phyloP scores from a whole-genome alignment of 2,329 filamentous ascomycete genomes.

The Rhynchosporium agropyri region DNA sequence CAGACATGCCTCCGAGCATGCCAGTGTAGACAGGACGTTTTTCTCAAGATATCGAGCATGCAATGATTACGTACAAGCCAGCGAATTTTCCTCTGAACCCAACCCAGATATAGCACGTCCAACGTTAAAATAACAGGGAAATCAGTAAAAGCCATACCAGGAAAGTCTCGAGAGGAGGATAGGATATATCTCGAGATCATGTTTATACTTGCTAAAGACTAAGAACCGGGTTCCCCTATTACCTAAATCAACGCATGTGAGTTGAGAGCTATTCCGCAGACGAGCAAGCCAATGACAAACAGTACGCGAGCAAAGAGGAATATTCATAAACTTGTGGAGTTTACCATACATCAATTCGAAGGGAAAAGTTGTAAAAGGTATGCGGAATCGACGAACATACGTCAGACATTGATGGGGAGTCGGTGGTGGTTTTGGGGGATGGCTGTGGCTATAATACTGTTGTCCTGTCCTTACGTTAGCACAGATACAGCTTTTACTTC shows the following conservation, averaged over 20 bases:
- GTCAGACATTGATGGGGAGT: neutral
- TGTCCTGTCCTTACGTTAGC: neutral
- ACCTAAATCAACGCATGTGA: slow-evolving; percentile 48
- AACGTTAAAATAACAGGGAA: slow-evolving; percentile 24
- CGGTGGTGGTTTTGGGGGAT: slow-evolving; percentile 1
- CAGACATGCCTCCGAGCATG: slow-evolving; percentile 34
- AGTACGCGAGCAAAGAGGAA: slow-evolving; percentile 46
- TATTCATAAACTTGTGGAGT: slow-evolving; percentile 33
- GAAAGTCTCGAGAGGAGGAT: too few species aligned
- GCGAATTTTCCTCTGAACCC: slow-evolving; percentile 50
- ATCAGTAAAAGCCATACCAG: too few species aligned
- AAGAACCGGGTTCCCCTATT: too few species aligned
- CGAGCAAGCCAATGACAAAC: slow-evolving; percentile 53
- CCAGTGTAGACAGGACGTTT: slow-evolving; percentile 34
- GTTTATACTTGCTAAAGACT: too few species aligned
- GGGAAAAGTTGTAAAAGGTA: slow-evolving; percentile 43
- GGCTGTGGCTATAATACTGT: slow-evolving; percentile 9
- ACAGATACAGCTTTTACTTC: too few species aligned
- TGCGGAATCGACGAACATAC: slow-evolving; percentile 47
- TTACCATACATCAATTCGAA: slow-evolving; percentile 29
- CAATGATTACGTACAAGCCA: slow-evolving; percentile 35
- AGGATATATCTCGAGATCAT: too few species aligned
- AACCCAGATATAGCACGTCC: slow-evolving; percentile 54
- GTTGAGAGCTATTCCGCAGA: slow-evolving; percentile 49
- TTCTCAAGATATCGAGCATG: slow-evolving; percentile 28